Evolutionary conservation across 2,329 filamentous ascomycete genomes (phyloP).

Genomic region (Lasiodiplodia gonubiensis): DNA sequence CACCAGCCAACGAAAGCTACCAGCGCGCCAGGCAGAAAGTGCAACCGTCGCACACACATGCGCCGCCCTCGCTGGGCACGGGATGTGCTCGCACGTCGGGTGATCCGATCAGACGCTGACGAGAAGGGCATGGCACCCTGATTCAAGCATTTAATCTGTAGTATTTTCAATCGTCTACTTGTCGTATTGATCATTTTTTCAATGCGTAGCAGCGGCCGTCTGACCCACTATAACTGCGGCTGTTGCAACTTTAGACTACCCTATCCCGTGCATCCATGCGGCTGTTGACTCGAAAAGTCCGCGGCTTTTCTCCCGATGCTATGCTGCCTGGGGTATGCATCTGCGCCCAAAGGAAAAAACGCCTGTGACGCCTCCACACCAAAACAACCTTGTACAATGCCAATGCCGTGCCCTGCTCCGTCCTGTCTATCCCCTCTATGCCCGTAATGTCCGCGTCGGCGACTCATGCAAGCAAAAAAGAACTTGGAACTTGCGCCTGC

Average conservation of each 20-base stretch:
- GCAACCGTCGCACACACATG: slow-evolving; percentile 17
- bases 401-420: slow-evolving; percentile 24
- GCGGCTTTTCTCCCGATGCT: slow-evolving; percentile 28
- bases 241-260: slow-evolving; percentile 25
- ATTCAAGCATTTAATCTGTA: slow-evolving; percentile 27
- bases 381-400: slow-evolving; percentile 28
- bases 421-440: slow-evolving; percentile 23
- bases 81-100: slow-evolving; percentile 6
- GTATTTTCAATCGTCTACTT: slow-evolving; percentile 23
- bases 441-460: slow-evolving; percentile 23
- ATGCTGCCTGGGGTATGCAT: slow-evolving; percentile 28
- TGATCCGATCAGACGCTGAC: slow-evolving; percentile 14
- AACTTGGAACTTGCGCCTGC: slow-evolving; percentile 26
- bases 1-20: background rate
- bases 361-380: slow-evolving; percentile 29
- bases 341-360: slow-evolving; percentile 26
- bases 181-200: slow-evolving; percentile 27
- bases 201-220: slow-evolving; percentile 27
- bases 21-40: slow-evolving; percentile 12
- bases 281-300: slow-evolving; percentile 25
- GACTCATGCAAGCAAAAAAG: slow-evolving; percentile 24
- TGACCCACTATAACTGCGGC: slow-evolving; percentile 29
- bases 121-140: slow-evolving; percentile 9
- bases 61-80: background rate
- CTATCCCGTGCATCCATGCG: slow-evolving; percentile 27